These are phyloP conservation scores for Globisporangium cederbergense DNA, from an alignment of 352 stramenopile genomes.

Conservation along the genomic window DNA sequence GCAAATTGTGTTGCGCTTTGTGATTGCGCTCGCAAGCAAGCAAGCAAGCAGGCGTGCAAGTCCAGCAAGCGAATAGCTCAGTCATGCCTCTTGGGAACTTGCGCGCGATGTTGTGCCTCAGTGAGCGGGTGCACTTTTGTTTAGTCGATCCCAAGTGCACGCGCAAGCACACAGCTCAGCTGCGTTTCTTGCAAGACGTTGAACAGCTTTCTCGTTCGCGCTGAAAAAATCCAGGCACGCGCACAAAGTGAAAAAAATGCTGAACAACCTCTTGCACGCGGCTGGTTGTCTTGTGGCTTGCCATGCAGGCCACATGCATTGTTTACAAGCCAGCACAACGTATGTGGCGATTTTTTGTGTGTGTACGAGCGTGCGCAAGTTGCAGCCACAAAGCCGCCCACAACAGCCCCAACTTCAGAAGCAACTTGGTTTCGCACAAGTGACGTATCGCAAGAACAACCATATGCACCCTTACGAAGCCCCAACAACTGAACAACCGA, in stretches of 20 bases:
- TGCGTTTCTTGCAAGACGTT: background rate
- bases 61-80: constrained; percentile 7
- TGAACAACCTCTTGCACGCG: background rate
- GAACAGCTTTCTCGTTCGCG: background rate
- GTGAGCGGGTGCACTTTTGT: background rate
- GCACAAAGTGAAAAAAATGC: background rate
- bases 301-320: too few relatives aligned
- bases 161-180: background rate
- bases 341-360: constrained; percentile 1
- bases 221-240: background rate
- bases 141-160: background rate
- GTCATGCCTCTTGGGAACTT: background rate
- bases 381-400: background rate
- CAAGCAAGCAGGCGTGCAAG: background rate
- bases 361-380: background rate
- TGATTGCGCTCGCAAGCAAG: background rate
- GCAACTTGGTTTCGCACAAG: background rate
- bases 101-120: background rate
- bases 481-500: background rate
- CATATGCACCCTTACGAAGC: background rate
- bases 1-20: background rate
- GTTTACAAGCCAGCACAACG: background rate
- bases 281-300: constrained; percentile 3
- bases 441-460: constrained; percentile 1
- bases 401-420: background rate